phyloP scores from a whole-genome alignment of 2,329 filamentous ascomycete genomes.

The Sclerotinia trifoliorum region DNA sequence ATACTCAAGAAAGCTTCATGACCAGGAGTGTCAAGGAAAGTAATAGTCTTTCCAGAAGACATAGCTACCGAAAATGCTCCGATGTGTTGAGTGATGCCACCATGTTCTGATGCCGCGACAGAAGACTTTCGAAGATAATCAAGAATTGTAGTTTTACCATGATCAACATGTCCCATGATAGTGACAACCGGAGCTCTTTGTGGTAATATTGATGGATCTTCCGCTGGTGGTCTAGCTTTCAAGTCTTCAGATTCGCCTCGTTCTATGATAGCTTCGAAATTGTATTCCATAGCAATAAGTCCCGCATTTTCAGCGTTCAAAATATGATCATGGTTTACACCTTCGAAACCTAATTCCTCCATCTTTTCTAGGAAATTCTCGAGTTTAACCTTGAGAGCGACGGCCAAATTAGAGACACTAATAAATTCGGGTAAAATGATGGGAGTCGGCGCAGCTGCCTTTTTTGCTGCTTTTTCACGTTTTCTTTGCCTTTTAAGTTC shows the following conservation, averaged over 20 bases:
- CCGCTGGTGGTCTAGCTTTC: slow-evolving; percentile 63
- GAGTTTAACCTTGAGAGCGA: slow-evolving; percentile 67
- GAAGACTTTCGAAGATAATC: slow-evolving; percentile 93
- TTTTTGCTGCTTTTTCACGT: slow-evolving; percentile 45
- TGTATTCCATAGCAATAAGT: slow-evolving; percentile 87
- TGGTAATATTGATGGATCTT: slow-evolving; percentile 67
- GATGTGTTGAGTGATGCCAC: slow-evolving; percentile 97
- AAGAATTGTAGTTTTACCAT: slow-evolving; percentile 94
- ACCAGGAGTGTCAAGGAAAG: slow-evolving; percentile 94
- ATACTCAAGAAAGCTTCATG: slow-evolving; percentile 95
- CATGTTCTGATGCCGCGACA: slow-evolving; percentile 86
- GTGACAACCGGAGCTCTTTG: slow-evolving; percentile 88
- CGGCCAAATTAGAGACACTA: slow-evolving; percentile 78
- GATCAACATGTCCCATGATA: slow-evolving; percentile 99
- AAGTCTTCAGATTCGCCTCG: slow-evolving; percentile 67
- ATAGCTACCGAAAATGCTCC: slow-evolving; percentile 93
- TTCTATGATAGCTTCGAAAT: slow-evolving; percentile 80
- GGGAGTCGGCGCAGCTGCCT: slow-evolving; percentile 49
- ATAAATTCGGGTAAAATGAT: slow-evolving; percentile 90
- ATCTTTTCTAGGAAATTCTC: slow-evolving; percentile 73
- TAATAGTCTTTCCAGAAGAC: slow-evolving; percentile 83
- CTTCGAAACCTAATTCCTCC: slow-evolving; percentile 84
- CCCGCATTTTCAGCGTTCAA: slow-evolving; percentile 88
- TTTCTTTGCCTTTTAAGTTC: slow-evolving; percentile 45
- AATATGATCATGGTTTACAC: slow-evolving; percentile 77